Percentiles rank a stretch among this genome's conserved stretches.
Conservation (phyloP, 192 early-diverging fungal genomes). For the Phlyctochytrium bullatum region DNA sequence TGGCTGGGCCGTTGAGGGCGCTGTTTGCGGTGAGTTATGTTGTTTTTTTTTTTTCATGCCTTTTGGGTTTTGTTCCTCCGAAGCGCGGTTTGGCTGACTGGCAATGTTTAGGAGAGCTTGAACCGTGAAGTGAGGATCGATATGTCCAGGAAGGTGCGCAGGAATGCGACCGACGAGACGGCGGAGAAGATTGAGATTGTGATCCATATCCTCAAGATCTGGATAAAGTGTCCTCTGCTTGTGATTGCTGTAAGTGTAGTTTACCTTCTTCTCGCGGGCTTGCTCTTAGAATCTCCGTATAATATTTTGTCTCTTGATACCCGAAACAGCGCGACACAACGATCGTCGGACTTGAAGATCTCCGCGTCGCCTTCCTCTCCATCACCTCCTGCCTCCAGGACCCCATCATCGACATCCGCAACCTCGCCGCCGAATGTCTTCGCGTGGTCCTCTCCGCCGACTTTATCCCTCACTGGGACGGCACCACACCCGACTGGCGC, state of each 20-base stretch:
- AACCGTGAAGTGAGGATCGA: constrained; percentile 20
- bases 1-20: constrained; percentile 60
- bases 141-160: constrained; percentile 19
- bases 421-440: constrained; percentile 68
- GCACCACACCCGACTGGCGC: constrained; percentile 41
- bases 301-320: constrained; percentile 17
- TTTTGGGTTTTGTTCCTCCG: not conserved
- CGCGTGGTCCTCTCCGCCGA: constrained; percentile 70
- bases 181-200: constrained; percentile 84
- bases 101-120: constrained; percentile 11
- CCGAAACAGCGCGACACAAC: constrained; percentile 66
- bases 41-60: constrained; percentile 3
- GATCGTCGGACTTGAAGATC: constrained; percentile 65
- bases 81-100: constrained; percentile 12
- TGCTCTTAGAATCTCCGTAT: not conserved
- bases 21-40: constrained; percentile 56
- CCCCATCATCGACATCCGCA: constrained; percentile 64
- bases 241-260: constrained; percentile 60
- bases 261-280: constrained; percentile 11
- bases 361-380: constrained; percentile 66
- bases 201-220: constrained; percentile 69
- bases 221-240: constrained; percentile 72
- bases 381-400: constrained; percentile 78
- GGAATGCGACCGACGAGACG: constrained; percentile 45
- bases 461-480: constrained; percentile 78